phyloP scores from a whole-genome alignment of 805 yeast genomes.

The Wilhelminamyces savonicus region DNA sequence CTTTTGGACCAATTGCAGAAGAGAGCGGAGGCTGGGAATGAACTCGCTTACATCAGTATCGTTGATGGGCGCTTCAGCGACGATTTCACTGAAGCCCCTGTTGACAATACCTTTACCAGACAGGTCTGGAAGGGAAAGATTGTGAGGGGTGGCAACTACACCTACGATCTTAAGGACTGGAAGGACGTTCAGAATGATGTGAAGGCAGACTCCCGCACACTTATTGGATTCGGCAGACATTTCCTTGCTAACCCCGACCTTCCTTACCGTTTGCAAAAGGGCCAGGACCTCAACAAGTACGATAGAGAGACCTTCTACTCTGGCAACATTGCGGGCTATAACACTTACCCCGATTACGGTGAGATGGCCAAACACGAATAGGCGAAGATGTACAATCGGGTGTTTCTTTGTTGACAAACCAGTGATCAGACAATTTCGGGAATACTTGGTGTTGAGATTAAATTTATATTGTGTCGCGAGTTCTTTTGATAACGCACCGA shows the following conservation, averaged over 20 bases:
- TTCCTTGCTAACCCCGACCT: slow-evolving; percentile 43
- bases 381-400: too few species aligned
- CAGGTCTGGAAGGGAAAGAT: slow-evolving; percentile 42
- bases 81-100: slow-evolving; percentile 15
- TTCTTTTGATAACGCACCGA: too few species aligned
- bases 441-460: too few species aligned
- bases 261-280: slow-evolving; percentile 29
- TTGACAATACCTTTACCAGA: slow-evolving; percentile 31
- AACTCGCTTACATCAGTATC: slow-evolving; percentile 29
- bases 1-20: slow-evolving; percentile 33
- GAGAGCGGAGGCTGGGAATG: slow-evolving; percentile 26
- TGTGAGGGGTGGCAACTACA: slow-evolving; percentile 32
- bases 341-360: too few species aligned
- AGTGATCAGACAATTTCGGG: too few species aligned
- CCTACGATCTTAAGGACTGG: slow-evolving; percentile 13
- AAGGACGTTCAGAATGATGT: slow-evolving; percentile 11
- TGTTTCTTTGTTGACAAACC: too few species aligned
- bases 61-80: slow-evolving; percentile 18
- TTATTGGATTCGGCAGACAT: slow-evolving; percentile 34
- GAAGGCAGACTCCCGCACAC: slow-evolving; percentile 33
- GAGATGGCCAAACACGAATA: too few species aligned
- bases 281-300: slow-evolving; percentile 28
- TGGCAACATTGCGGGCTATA: slow-evolving; percentile 24
- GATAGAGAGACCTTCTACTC: slow-evolving; percentile 36
- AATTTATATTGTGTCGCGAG: too few species aligned